These are phyloP conservation scores for Lentinus brumalis DNA, from an alignment of 768 basidiomycete genomes.

Conservation along the genomic window DNA sequence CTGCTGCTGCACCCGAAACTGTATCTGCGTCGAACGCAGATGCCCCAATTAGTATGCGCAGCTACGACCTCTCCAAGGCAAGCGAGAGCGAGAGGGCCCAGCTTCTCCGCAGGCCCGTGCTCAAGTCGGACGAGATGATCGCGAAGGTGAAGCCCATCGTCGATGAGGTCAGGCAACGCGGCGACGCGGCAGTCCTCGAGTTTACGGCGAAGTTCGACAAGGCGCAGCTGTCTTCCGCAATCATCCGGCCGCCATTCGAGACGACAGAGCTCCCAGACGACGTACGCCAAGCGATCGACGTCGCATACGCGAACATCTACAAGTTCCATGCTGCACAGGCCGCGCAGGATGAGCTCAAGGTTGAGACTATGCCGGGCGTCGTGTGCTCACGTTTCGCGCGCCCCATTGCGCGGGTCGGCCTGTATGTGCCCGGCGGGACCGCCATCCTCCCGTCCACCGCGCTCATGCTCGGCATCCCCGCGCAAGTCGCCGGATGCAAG, in stretches of 20 bases:
- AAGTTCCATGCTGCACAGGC: constrained; percentile 91
- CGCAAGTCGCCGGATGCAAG: constrained; percentile 94
- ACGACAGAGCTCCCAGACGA: constrained; percentile 59
- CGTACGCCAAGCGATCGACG: constrained; percentile 82
- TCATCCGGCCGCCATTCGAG: constrained; percentile 82
- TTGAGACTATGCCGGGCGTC: constrained; percentile 98
- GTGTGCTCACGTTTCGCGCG: constrained; percentile 93
- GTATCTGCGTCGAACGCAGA: constrained; percentile 32
- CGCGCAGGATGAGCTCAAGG: constrained; percentile 66
- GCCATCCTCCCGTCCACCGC: constrained; percentile 96
- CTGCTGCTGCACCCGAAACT: constrained; percentile 25
- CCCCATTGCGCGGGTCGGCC: constrained; percentile 92
- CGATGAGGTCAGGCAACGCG: constrained; percentile 76
- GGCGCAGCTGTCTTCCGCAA: constrained; percentile 65
- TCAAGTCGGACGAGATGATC: constrained; percentile 88
- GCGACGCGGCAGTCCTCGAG: constrained; percentile 85
- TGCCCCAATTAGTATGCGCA: constrained; percentile 76
- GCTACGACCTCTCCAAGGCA: constrained; percentile 54
- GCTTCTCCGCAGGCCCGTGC: constrained; percentile 86
- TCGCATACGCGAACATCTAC: constrained; percentile 88
- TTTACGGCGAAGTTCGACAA: constrained; percentile 95
- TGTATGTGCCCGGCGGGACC: constrained; percentile 97
- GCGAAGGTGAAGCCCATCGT: constrained; percentile 93
- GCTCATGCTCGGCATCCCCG: constrained; percentile 96
- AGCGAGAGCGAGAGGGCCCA: constrained; percentile 56